phyloP scores from a whole-genome alignment of 2,329 filamentous ascomycete species.

The Plenodomus lindquistii region DNA sequence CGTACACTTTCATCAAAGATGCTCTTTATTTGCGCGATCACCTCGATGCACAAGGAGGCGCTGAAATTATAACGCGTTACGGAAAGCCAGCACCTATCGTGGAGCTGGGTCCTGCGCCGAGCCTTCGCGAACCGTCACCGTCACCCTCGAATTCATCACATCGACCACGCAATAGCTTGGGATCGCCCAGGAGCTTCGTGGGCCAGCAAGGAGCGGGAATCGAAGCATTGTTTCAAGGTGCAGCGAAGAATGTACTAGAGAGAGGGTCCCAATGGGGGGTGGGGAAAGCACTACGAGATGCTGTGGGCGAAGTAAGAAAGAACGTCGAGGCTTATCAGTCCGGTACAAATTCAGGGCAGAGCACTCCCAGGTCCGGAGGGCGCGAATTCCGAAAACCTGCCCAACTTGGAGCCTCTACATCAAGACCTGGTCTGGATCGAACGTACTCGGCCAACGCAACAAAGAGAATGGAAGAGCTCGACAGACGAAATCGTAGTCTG shows the following conservation, averaged over 20 bases:
- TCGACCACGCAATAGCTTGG: conserved; percentile 32
- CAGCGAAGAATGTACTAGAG: conserved; percentile 74
- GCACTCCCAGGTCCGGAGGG: conserved; percentile 38
- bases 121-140: conserved; percentile 34
- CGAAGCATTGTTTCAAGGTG: conserved; percentile 74
- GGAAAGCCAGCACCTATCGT: conserved; percentile 53
- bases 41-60: conserved; percentile 64
- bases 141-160: conserved; percentile 25
- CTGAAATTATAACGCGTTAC: conserved; percentile 71
- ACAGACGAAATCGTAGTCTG: conserved; percentile 68
- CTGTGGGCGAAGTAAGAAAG: conserved; percentile 76
- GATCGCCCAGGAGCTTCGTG: conserved; percentile 32
- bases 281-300: conserved; percentile 79
- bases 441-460: conserved; percentile 26
- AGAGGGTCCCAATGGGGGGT: conserved; percentile 76
- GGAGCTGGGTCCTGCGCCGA: conserved; percentile 27
- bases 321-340: conserved; percentile 70
- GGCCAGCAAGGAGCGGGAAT: conserved; percentile 51
- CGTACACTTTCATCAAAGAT: conserved; percentile 83
- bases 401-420: conserved; percentile 22
- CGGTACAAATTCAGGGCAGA: conserved; percentile 31
- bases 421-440: conserved; percentile 25
- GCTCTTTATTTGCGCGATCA: conserved; percentile 74
- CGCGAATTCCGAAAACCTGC: conserved; percentile 41
- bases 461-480: conserved; percentile 51